Evolutionary conservation across 768 basidiomycete species (phyloP).

Genomic region (Omphalotus guepiniiformis): DNA sequence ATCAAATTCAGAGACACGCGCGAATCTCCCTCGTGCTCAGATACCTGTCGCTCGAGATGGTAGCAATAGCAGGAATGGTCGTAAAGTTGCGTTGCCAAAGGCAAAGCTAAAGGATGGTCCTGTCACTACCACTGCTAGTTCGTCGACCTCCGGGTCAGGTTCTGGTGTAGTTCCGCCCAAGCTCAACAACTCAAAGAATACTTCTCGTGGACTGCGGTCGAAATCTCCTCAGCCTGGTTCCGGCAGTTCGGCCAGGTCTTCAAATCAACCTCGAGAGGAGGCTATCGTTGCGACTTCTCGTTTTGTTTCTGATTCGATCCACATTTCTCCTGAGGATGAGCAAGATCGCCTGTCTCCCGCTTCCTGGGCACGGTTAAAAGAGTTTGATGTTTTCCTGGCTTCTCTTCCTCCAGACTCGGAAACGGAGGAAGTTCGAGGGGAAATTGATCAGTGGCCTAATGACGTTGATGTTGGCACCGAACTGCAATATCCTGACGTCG

Average conservation of each 20-base stretch:
- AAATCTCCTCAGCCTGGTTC: not conserved
- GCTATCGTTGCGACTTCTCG: not conserved
- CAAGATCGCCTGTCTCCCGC: slow-evolving; percentile 9
- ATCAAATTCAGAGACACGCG: too few relatives aligned
- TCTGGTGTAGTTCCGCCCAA: not conserved
- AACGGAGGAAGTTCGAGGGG: too few relatives aligned
- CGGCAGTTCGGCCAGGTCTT: not conserved
- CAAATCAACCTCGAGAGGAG: not conserved
- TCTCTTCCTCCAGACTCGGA: not conserved
- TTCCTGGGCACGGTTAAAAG: not conserved
- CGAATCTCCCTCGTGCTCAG: too few relatives aligned
- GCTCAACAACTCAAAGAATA: not conserved
- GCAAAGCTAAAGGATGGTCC: too few relatives aligned
- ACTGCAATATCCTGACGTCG: not conserved
- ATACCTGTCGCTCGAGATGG: too few relatives aligned
- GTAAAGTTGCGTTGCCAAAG: too few relatives aligned
- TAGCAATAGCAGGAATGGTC: too few relatives aligned
- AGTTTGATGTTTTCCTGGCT: slow-evolving; percentile 5
- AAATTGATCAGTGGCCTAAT: too few relatives aligned
- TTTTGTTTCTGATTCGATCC: not conserved
- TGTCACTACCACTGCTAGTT: too few relatives aligned
- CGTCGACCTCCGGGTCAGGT: too few relatives aligned
- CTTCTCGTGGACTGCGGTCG: not conserved
- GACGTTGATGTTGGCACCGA: not conserved
- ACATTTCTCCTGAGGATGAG: too few relatives aligned